Base-by-base conservation (phyloP, 106 monocot genomes). In the Narthecium ossifragum region DNA sequence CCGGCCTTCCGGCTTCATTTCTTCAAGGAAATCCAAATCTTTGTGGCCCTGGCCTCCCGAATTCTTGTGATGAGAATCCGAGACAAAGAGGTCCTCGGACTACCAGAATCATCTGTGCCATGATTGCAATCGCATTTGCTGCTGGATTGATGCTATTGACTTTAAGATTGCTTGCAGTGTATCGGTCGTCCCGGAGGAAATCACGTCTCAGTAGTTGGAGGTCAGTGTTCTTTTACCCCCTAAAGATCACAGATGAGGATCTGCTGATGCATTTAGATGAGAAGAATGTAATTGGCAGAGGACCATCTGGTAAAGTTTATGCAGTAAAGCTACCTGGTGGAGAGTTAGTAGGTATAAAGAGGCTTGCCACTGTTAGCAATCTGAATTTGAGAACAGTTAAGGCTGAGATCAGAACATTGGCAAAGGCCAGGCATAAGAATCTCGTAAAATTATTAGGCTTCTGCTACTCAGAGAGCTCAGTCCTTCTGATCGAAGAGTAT, bases 41-140 rank as follows among this genome's bases (percentile, higher is more conserved):
- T 15, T 88, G 88, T 53, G 88, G 88, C n/a, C 83, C 79, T 23
- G 88, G 88, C 13, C 52, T 88, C 34, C 70, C 83, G 6, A 83
- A 68, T 52, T 17, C 66, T 13, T 79, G 83, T 54, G 50, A 29
- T 11, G 28, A 23, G 6, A 9, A 12, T 22, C n/a, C 8, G 15
- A 40, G 52, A 25, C 43, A 51, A 26, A 53, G 18, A 20, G 37
- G 25, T 32, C 49, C 65, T 21, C 31, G 33, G 25, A 40, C 15
- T 8, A 57, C 23, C 29, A 12, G 46, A n/a, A 60, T 83, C 37
- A 34, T 68, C 2, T n/a, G 58, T 36, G 82, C 67, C 13, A 28
- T 62, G 14, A 46, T 60, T 37, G 36, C 73, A 6, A 31, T 66
- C 26, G 60, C 69, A 3, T 62, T 79, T 58, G 47, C 75, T 11